These are phyloP conservation scores for Deinandra increscens DNA, from an alignment of 129 eudicot genomes.

Conservation along the genomic window DNA sequence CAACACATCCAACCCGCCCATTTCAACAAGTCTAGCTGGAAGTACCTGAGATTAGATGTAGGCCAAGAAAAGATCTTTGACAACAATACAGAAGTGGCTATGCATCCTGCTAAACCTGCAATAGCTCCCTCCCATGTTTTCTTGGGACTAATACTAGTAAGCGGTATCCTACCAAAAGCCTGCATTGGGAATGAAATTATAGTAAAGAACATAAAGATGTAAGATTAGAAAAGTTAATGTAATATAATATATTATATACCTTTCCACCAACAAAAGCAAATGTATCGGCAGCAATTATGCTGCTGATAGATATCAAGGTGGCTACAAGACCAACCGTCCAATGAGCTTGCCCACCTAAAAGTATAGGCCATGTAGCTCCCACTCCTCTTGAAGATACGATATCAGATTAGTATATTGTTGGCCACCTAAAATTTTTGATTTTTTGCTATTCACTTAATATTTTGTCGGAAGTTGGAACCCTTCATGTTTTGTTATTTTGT, in stretches of 20 bases:
- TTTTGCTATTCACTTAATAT: not conserved
- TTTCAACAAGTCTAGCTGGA: not conserved
- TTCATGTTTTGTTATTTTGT: not conserved
- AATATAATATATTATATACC: conserved; percentile 37
- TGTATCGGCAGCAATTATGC: conserved; percentile 97
- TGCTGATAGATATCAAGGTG: conserved; percentile 78
- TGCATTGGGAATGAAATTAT: conserved; percentile 34
- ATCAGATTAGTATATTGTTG: conserved; percentile 17
- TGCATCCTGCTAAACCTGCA: conserved; percentile 83
- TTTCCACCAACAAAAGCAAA: conserved; percentile 94
- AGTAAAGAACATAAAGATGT: conserved; percentile 4
- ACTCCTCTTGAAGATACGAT: conserved; percentile 50
- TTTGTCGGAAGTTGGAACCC: not conserved
- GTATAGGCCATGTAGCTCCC: conserved; percentile 81
- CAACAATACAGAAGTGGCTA: conserved; percentile 61
- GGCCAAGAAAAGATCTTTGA: conserved; percentile 82
- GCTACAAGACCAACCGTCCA: conserved; percentile 99
- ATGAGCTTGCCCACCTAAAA: conserved; percentile 87
- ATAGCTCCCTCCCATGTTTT: conserved; percentile 99
- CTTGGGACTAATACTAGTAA: conserved; percentile 86
- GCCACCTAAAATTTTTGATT: not conserved
- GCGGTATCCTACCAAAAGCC: conserved; percentile 97
- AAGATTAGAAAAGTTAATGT: not conserved
- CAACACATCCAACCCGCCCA: not conserved
- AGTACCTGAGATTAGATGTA: conserved; percentile 60